Percentiles rank a stretch among this genome's conserved stretches.
Conservation (phyloP, 805 yeast species). For the Candida silvicultrix region DNA sequence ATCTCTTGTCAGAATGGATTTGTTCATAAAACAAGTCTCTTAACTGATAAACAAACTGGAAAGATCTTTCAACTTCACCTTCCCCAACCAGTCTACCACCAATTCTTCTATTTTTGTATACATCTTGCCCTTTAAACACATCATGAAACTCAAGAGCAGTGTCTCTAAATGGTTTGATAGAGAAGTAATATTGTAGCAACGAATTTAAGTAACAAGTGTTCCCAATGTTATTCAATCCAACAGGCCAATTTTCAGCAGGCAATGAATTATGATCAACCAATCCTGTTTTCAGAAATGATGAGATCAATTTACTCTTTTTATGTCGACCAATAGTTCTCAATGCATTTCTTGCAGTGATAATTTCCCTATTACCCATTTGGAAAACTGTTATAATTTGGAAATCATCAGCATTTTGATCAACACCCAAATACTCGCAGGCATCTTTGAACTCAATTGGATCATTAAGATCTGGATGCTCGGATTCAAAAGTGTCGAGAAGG, state of each 20-base stretch:
- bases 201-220: slow-evolving; percentile 95
- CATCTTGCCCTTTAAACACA: slow-evolving; percentile 25
- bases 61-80: slow-evolving; percentile 75
- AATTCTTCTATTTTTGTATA: slow-evolving; percentile 52
- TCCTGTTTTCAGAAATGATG: slow-evolving; percentile 55
- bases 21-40: slow-evolving; percentile 63
- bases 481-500: slow-evolving; percentile 48
- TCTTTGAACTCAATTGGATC: slow-evolving; percentile 26
- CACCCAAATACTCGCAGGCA: slow-evolving; percentile 45
- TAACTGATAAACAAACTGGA: slow-evolving; percentile 72
- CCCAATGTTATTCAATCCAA: slow-evolving; percentile 91
- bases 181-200: slow-evolving; percentile 82
- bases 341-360: slow-evolving; percentile 51
- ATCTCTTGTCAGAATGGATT: slow-evolving; percentile 54
- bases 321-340: slow-evolving; percentile 48
- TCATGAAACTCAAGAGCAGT: slow-evolving; percentile 50
- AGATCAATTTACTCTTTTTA: slow-evolving; percentile 49
- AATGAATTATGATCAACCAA: slow-evolving; percentile 50
- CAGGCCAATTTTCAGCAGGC: slow-evolving; percentile 73
- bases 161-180: slow-evolving; percentile 73
- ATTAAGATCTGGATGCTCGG: slow-evolving; percentile 24
- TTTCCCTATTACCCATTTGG: slow-evolving; percentile 43
- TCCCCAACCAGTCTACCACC: slow-evolving; percentile 83
- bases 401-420: slow-evolving; percentile 47
- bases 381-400: slow-evolving; percentile 47